A percentile compares a stretch with the other conserved stretches of the same genome.
These are phyloP conservation scores for Periconia sp. DNA, from an alignment of 2,329 filamentous ascomycete genomes.

Conservation along the genomic window DNA sequence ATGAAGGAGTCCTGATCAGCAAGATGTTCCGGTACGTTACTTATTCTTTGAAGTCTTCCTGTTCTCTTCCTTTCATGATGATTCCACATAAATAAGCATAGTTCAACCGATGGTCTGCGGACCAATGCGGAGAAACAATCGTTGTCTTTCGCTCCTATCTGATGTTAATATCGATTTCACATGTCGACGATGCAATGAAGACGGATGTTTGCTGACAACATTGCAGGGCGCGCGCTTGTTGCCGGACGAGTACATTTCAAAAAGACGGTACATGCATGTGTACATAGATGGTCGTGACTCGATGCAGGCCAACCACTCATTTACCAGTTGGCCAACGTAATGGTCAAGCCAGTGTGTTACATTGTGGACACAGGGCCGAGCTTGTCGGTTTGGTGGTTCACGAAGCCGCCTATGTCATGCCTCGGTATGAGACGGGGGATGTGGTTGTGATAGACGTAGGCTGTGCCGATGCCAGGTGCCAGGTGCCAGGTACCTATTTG, in stretches of 20 bases:
- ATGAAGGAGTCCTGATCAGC: neutral
- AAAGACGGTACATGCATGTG: too few species aligned
- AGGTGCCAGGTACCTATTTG: too few species aligned
- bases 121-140: slow-evolving; percentile 43
- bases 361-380: neutral
- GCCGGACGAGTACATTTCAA: too few species aligned
- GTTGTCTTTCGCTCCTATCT: slow-evolving; percentile 50
- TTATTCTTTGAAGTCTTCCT: slow-evolving; percentile 15
- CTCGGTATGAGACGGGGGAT: neutral
- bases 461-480: too few species aligned
- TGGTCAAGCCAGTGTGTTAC: neutral
- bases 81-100: slow-evolving; percentile 45
- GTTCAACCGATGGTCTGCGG: slow-evolving; percentile 45
- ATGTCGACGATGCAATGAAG: neutral
- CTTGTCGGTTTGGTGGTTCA: slow-evolving; percentile 4
- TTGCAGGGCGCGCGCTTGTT: neutral
- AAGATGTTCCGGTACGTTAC: neutral
- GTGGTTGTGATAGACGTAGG: neutral
- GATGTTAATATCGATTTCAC: slow-evolving; percentile 17
- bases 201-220: neutral
- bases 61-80: slow-evolving; percentile 33
- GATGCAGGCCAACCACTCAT: too few species aligned
- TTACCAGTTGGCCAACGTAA: too few species aligned
- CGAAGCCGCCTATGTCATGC: slow-evolving; percentile 8
- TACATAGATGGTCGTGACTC: too few species aligned